Conservation (phyloP, 257 asterid species). For the Fraxinus pennsylvanica region DNA sequence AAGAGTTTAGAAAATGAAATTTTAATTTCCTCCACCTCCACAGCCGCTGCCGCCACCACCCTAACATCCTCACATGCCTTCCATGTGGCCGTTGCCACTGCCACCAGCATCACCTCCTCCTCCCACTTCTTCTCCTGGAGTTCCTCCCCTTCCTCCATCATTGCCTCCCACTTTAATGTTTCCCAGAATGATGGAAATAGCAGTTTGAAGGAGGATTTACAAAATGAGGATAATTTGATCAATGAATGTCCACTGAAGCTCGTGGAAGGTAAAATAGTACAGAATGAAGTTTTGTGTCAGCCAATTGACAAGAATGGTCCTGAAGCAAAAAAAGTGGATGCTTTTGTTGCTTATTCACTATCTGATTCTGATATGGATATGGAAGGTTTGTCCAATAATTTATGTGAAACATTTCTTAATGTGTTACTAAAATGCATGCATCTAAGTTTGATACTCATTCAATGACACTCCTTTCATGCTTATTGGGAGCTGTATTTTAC, state of each 20-base stretch:
- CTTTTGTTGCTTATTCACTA: constrained; percentile 45
- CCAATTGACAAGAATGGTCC: constrained; percentile 35
- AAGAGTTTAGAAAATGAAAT: too few relatives aligned
- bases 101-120: constrained; percentile 38
- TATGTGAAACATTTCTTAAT: background rate
- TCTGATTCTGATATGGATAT: constrained; percentile 89
- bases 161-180: constrained; percentile 40
- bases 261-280: constrained; percentile 31
- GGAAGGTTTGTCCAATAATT: constrained; percentile 67
- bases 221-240: constrained; percentile 27
- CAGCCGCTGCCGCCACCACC: constrained; percentile 27
- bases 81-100: constrained; percentile 30
- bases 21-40: constrained; percentile 21
- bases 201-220: constrained; percentile 21
- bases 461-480: too few relatives aligned
- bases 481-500: too few relatives aligned
- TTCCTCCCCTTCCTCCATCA: constrained; percentile 60
- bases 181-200: constrained; percentile 29
- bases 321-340: constrained; percentile 40
- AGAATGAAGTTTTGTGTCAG: constrained; percentile 35
- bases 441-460: too few relatives aligned
- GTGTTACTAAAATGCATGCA: too few relatives aligned
- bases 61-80: constrained; percentile 34
- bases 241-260: constrained; percentile 40
- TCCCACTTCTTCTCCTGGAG: constrained; percentile 53